phyloP scores from a whole-genome alignment of 768 basidiomycete genomes.

The Kwoniella bestiolae region DNA sequence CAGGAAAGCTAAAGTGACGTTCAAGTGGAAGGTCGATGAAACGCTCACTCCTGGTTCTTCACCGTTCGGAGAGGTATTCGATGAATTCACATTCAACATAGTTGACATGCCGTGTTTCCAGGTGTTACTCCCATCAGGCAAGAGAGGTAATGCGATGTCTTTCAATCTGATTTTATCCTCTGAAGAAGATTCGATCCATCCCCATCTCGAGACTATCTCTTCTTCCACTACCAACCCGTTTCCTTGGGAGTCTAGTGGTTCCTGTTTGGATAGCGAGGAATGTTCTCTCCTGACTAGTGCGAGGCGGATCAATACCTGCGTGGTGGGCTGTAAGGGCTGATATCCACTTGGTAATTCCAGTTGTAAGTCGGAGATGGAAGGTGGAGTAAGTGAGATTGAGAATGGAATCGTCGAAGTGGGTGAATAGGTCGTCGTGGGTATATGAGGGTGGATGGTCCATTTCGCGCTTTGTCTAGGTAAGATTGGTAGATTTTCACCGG shows the following conservation, averaged over 20 bases:
- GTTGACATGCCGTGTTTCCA: constrained; percentile 49
- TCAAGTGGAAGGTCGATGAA: constrained; percentile 47
- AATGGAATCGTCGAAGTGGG: constrained; percentile 49
- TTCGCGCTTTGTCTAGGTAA: constrained; percentile 15
- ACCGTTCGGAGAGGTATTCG: not conserved
- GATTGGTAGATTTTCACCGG: not conserved
- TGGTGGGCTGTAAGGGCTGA: not conserved
- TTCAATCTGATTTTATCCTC: constrained; percentile 22
- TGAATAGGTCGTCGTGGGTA: constrained; percentile 50
- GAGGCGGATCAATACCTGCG: constrained; percentile 41
- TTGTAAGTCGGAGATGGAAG: constrained; percentile 3
- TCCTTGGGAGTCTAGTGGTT: constrained; percentile 27
- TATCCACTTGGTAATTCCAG: constrained; percentile 9
- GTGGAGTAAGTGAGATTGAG: constrained; percentile 37
- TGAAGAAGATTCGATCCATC: constrained; percentile 29
- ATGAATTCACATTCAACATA: constrained; percentile 38
- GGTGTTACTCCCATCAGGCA: constrained; percentile 11
- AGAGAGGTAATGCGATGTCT: constrained; percentile 34
- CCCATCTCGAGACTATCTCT: constrained; percentile 36
- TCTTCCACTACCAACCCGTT: constrained; percentile 39
- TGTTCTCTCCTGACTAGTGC: constrained; percentile 44
- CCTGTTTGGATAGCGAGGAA: constrained; percentile 19
- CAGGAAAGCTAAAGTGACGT: constrained; percentile 42
- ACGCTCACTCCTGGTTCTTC: constrained; percentile 33
- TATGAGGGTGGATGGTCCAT: constrained; percentile 44